Percentiles rank a stretch among this genome's conserved stretches.
These are phyloP conservation scores for Leucosporidium yakuticum DNA, from an alignment of 768 basidiomycete species.

Conservation along the genomic window DNA sequence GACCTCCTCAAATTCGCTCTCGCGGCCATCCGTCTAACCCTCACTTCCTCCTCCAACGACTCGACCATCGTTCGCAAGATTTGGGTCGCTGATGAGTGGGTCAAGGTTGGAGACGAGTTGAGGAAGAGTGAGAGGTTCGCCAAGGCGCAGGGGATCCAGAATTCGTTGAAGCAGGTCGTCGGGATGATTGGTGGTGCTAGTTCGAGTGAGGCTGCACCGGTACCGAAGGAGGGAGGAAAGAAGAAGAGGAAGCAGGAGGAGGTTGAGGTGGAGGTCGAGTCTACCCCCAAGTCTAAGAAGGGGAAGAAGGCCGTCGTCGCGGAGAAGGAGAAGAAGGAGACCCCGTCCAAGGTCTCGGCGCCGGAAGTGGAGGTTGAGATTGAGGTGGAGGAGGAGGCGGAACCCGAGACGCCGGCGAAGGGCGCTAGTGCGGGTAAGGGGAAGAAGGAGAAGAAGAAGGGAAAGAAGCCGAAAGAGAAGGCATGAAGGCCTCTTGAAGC, in stretches of 20 bases:
- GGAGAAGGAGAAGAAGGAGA: constrained; percentile 41
- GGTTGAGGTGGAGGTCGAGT: constrained; percentile 8
- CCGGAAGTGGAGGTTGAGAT: constrained; percentile 3
- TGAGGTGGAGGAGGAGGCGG: constrained; percentile 17
- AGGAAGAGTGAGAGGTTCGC: constrained; percentile 57
- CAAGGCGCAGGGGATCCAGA: constrained; percentile 56
- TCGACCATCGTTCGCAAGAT: constrained; percentile 42
- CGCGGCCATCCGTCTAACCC: constrained; percentile 60
- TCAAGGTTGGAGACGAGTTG: constrained; percentile 50
- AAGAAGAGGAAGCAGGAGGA: constrained; percentile 34
- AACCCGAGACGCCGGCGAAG: constrained; percentile 7
- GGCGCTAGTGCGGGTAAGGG: constrained; percentile 13
- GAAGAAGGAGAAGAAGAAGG: constrained; percentile 26
- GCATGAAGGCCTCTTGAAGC: not conserved
- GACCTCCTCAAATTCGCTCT: constrained; percentile 69
- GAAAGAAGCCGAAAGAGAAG: constrained; percentile 21
- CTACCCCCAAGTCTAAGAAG: too few relatives aligned
- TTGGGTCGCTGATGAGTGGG: constrained; percentile 64
- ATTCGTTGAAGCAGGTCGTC: constrained; percentile 61
- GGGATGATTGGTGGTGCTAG: constrained; percentile 40
- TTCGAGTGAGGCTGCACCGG: not conserved
- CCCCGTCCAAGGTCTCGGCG: constrained; percentile 23
- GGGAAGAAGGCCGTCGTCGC: constrained; percentile 19
- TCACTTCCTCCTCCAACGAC: constrained; percentile 46
- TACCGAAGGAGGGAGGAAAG: not conserved